These are phyloP conservation scores for Metschnikowia corniflorae DNA, from an alignment of 805 yeast species.

Conservation along the genomic window DNA sequence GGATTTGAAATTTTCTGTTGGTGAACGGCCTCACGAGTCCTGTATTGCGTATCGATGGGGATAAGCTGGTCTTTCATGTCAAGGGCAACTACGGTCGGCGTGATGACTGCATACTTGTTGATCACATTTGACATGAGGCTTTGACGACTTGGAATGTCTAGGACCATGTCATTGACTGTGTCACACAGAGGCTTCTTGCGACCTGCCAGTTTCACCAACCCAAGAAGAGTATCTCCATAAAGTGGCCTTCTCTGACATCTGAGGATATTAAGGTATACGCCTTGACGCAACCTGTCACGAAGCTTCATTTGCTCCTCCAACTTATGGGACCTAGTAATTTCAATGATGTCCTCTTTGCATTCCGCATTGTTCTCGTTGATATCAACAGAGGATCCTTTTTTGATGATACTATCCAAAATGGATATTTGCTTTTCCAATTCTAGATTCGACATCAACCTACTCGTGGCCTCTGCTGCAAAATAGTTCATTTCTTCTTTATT, in stretches of 20 bases:
- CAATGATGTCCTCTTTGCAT: conserved; percentile 39
- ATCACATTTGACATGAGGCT: conserved; percentile 46
- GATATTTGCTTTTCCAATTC: conserved; percentile 43
- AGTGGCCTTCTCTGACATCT: conserved; percentile 66
- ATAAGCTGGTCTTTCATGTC: conserved; percentile 58
- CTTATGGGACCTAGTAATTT: conserved; percentile 57
- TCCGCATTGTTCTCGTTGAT: not conserved
- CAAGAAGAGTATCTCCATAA: conserved; percentile 59
- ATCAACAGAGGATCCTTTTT: conserved; percentile 15
- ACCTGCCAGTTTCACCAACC: conserved; percentile 12
- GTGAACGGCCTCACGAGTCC: conserved; percentile 28
- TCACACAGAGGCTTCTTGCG: conserved; percentile 3
- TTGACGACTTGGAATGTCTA: conserved; percentile 26
- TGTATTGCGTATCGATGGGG: conserved; percentile 37
- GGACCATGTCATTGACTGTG: conserved; percentile 29
- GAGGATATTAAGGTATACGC: conserved; percentile 58
- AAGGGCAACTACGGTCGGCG: conserved; percentile 79
- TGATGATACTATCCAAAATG: conserved; percentile 39
- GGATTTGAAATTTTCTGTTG: conserved; percentile 45
- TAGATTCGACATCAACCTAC: conserved; percentile 44
- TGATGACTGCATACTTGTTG: conserved; percentile 78
- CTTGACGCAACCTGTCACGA: conserved; percentile 52
- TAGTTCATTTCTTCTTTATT: conserved; percentile 43
- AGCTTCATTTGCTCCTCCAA: conserved; percentile 50
- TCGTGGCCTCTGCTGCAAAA: conserved; percentile 43